phyloP scores from a whole-genome alignment of 2,329 filamentous ascomycete species.

The Hypoxylon sp. region DNA sequence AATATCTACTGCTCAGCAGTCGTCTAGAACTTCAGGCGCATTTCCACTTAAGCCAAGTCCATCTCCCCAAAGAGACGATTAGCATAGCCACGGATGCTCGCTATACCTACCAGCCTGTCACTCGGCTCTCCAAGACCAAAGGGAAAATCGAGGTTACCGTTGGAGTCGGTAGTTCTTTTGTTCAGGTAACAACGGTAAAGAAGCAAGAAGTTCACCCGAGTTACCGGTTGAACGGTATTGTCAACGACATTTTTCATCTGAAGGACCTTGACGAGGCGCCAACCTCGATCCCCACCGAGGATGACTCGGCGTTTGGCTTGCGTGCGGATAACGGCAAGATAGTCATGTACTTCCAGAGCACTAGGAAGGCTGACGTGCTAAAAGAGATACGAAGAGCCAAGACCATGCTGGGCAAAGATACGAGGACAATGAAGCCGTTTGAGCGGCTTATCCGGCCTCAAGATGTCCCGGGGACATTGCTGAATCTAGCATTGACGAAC shows the following conservation, averaged over 20 bases:
- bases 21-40: constrained; percentile 71
- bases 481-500: constrained; percentile 73
- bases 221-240: constrained; percentile 66
- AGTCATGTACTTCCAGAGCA: constrained; percentile 75
- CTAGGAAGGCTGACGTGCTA: constrained; percentile 68
- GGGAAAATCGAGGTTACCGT: constrained; percentile 75
- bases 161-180: constrained; percentile 73
- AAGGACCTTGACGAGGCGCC: constrained; percentile 73
- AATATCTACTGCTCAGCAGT: constrained; percentile 71
- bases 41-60: constrained; percentile 71
- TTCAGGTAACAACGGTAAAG: constrained; percentile 73
- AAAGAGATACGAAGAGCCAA: constrained; percentile 70
- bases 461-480: constrained; percentile 72
- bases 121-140: constrained; percentile 71
- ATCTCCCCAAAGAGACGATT: constrained; percentile 74
- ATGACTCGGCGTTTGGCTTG: constrained; percentile 72
- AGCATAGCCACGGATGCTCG: constrained; percentile 72
- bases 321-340: constrained; percentile 74
- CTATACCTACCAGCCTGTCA: constrained; percentile 71
- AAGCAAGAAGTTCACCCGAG: constrained; percentile 73
- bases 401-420: constrained; percentile 70
- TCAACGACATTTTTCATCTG: constrained; percentile 75
- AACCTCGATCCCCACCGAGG: constrained; percentile 69
- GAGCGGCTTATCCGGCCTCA: constrained; percentile 73
- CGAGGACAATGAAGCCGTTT: constrained; percentile 65